Conservation (phyloP, 192 early-diverging fungal genomes). For the Bifiguratus adelaidae region DNA sequence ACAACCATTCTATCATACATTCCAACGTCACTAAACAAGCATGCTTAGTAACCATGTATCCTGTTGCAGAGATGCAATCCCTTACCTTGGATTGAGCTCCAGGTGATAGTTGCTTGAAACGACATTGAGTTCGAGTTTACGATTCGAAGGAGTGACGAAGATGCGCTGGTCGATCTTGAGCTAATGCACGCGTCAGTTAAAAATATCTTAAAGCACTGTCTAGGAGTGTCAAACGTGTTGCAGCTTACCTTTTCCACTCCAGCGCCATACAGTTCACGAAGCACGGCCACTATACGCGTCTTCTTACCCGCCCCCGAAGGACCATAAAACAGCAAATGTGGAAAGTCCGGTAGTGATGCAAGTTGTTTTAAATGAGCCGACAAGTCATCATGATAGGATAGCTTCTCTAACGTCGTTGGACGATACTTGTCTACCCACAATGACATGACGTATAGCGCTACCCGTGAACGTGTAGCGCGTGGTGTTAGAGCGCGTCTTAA, state of each 20-base stretch:
- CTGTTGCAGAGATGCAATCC: neutral
- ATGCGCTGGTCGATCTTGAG: conserved; percentile 83
- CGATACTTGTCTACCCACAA: conserved; percentile 96
- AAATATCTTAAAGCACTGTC: neutral
- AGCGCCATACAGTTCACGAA: conserved; percentile 84
- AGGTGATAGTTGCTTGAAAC: conserved; percentile 94
- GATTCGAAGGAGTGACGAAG: conserved; percentile 75
- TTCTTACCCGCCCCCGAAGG: conserved; percentile 96
- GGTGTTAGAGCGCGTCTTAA: no score
- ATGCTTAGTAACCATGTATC: neutral
- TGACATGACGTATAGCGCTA: conserved; percentile 24
- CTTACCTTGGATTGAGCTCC: conserved; percentile 88
- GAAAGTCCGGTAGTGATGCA: conserved; percentile 82
- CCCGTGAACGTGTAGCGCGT: no score
- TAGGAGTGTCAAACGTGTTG: neutral
- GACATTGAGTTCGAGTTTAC: conserved; percentile 80
- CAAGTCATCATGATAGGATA: conserved; percentile 74
- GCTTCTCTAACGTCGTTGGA: conserved; percentile 69
- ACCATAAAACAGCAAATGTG: conserved; percentile 92
- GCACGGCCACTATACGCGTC: conserved; percentile 78
- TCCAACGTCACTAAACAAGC: conserved; percentile 73
- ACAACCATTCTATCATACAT: conserved; percentile 86
- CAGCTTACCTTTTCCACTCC: conserved; percentile 73
- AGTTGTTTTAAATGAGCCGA: conserved; percentile 63
- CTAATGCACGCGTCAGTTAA: conserved; percentile 18